Conservation (phyloP, 805 yeast species). For the Zygoascus tannicola region DNA sequence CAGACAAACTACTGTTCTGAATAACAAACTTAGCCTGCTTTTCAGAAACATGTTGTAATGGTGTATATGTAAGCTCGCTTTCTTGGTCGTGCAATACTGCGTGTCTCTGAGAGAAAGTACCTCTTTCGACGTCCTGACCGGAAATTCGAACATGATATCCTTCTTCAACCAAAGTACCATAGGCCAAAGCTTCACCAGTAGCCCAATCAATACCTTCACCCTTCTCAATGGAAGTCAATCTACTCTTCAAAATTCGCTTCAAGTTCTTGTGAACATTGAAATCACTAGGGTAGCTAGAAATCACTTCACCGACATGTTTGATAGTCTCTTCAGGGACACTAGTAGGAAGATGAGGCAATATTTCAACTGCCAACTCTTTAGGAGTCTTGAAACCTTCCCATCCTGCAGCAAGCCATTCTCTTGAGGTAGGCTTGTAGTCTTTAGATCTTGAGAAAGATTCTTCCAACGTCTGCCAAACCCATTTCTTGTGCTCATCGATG, state of each 20-base stretch:
- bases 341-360: conserved; percentile 93
- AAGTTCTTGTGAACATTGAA: conserved; percentile 91
- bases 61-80: conserved; percentile 73
- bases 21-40: conserved; percentile 75
- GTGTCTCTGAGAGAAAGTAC: conserved; percentile 99
- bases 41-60: conserved; percentile 69
- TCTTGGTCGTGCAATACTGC: conserved; percentile 95
- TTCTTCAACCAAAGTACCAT: conserved; percentile 83
- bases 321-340: conserved; percentile 65
- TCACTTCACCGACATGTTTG: conserved; percentile 66
- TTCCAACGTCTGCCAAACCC: conserved; percentile 95
- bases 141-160: conserved; percentile 96
- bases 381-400: conserved; percentile 99
- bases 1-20: conserved; percentile 91
- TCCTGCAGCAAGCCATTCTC: conserved; percentile 97
- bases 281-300: conserved; percentile 76
- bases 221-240: conserved; percentile 75
- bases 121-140: conserved; percentile 99
- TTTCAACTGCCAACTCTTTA: conserved; percentile 89
- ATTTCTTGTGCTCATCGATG: conserved; percentile 88
- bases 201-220: conserved; percentile 99
- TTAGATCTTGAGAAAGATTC: conserved; percentile 81
- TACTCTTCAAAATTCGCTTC: conserved; percentile 82
- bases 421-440: conserved; percentile 80
- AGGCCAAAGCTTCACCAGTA: conserved; percentile 98